Evolutionary conservation across 2,329 filamentous ascomycete species (phyloP).

Genomic region (Venturia oleaginea): DNA sequence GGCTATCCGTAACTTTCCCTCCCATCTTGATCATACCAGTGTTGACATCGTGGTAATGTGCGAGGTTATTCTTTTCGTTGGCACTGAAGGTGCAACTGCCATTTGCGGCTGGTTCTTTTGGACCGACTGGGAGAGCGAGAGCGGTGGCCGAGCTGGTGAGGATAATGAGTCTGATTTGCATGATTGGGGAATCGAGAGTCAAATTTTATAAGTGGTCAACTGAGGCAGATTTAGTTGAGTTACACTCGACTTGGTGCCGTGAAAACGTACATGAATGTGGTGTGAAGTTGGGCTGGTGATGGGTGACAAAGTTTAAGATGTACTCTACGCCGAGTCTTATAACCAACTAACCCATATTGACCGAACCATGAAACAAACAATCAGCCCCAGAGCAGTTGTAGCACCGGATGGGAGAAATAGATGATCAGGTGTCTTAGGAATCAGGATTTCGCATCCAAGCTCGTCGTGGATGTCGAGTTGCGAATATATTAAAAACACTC

Average conservation of each 20-base stretch:
- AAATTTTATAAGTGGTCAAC: background rate
- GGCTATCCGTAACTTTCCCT: background rate
- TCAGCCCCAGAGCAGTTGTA: background rate
- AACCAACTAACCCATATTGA: background rate
- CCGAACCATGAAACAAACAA: background rate
- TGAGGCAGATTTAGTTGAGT: background rate
- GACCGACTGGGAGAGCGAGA: background rate
- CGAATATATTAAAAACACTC: background rate
- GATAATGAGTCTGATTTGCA: constrained; percentile 10
- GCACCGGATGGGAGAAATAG: background rate
- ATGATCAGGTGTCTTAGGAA: background rate
- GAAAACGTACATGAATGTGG: background rate
- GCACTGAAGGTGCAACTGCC: constrained; percentile 3
- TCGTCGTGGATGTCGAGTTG: background rate
- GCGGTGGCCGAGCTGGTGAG: constrained; percentile 2
- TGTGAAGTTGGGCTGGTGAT: background rate
- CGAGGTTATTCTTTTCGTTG: constrained; percentile 8
- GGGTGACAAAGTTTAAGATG: background rate
- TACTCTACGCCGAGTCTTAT: background rate
- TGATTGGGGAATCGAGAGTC: background rate
- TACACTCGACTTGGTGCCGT: background rate
- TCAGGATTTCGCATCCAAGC: background rate
- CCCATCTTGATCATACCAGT: constrained; percentile 8
- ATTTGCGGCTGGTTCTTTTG: background rate
- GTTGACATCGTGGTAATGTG: constrained; percentile 12